Conservation (phyloP, 352 stramenopile species). For the Globisporangium mamillatum region DNA sequence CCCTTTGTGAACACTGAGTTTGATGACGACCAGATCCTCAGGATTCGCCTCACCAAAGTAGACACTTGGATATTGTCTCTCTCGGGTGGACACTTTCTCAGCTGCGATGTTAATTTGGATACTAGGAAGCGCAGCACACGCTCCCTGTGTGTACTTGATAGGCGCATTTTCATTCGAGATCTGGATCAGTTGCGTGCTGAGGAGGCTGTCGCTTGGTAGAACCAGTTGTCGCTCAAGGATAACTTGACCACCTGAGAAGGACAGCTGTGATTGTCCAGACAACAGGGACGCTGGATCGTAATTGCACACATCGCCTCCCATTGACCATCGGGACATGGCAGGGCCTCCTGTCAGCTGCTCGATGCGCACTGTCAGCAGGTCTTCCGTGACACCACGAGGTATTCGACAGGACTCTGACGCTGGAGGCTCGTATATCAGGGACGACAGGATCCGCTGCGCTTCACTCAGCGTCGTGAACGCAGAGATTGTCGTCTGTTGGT, state of each 20-base stretch:
- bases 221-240: conserved; percentile 4
- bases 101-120: background rate
- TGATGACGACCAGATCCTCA: background rate
- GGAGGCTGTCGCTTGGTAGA: background rate
- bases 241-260: background rate
- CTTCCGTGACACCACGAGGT: background rate
- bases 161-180: background rate
- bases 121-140: conserved; percentile 2
- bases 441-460: conserved; percentile 26
- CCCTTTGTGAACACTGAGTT: background rate
- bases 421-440: conserved; percentile 23
- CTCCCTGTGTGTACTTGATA: background rate
- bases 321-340: background rate
- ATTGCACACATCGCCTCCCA: background rate
- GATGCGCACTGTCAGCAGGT: conserved; percentile 8
- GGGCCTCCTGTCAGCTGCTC: background rate
- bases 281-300: background rate
- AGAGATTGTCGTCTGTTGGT: conserved; percentile 4
- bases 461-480: conserved; percentile 25
- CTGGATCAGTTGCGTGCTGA: background rate
- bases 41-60: background rate
- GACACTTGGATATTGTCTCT: background rate
- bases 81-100: background rate
- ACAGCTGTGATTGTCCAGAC: background rate
- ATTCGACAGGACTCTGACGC: background rate